phyloP scores from a whole-genome alignment of 768 basidiomycete genomes.

The Suillus tomentosus region DNA sequence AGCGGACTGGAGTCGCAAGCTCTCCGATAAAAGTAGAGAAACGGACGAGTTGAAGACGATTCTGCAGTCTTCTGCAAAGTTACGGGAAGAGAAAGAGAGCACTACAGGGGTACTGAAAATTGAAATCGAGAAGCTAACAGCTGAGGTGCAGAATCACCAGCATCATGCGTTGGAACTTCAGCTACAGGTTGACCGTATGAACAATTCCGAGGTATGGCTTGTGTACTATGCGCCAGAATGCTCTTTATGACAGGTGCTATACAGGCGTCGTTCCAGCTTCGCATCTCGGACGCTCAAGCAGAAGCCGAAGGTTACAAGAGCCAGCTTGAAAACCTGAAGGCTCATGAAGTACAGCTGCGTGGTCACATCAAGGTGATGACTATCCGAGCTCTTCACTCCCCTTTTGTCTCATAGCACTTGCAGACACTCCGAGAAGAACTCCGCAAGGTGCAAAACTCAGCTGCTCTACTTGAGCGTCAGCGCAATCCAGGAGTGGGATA shows the following conservation, averaged over 20 bases:
- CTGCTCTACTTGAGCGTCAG: conserved; percentile 84
- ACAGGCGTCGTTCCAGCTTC: conserved; percentile 47
- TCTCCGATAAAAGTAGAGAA: conserved; percentile 77
- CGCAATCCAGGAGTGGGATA: conserved; percentile 94
- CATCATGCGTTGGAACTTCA: conserved; percentile 58
- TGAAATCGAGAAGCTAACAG: conserved; percentile 55
- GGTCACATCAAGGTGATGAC: conserved; percentile 72
- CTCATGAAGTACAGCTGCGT: conserved; percentile 69
- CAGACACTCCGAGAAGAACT: conserved; percentile 92
- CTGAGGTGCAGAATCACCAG: conserved; percentile 49
- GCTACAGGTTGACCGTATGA: conserved; percentile 46
- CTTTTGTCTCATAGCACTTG: conserved; percentile 14
- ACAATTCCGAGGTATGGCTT: conserved; percentile 64
- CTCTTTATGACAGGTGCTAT: conserved; percentile 22
- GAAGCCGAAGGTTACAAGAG: conserved; percentile 59
- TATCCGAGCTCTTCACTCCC: background rate
- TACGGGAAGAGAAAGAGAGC: conserved; percentile 60
- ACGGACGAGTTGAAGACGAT: conserved; percentile 67
- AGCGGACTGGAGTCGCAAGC: conserved; percentile 84
- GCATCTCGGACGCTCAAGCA: conserved; percentile 48
- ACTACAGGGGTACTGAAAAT: conserved; percentile 49
- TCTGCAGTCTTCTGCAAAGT: conserved; percentile 59
- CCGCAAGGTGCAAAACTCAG: conserved; percentile 93
- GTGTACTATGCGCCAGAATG: conserved; percentile 2
- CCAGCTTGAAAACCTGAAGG: conserved; percentile 72